Evolutionary conservation across 225 moss, liverwort and hornwort species (phyloP), one percentile per base, ranked within the genome.

Genomic region (Rhytidiadelphus loreus): DNA sequence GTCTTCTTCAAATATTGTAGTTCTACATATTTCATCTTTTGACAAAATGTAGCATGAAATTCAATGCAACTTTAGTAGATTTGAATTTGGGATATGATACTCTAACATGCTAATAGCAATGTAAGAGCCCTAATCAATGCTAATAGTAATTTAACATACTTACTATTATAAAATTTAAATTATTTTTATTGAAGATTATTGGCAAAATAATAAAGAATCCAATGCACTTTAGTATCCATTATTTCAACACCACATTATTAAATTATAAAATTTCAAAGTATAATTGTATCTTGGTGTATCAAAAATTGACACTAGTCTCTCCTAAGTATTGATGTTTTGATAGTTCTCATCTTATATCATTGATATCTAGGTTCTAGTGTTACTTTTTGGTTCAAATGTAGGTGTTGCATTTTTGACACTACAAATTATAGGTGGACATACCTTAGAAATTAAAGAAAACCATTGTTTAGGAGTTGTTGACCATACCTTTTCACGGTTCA

Each of bases 391-490:
- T 68, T 22, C 22, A 68, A 66, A n/a, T n/a, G 12, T 37, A 37
- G 37, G 12, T n/a, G 22, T n/a, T n/a, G 2, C 22, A 22, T 68
- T 68, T 23, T 68, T 1, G 10, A 22, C 22, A n/a, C 0, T 37
- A 1, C 6, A 6, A 5, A 23, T n/a, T n/a, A 22, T 37, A 3
- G 20, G 21, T n/a, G 12, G 1, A 12, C 9, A 9, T 18, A 64
- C 0, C 8, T 62, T 16, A 32, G 2, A 33, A 33, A n/a, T n/a
- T n/a, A n/a, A n/a, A 17, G 5, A 63, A 32, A 33, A 8, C 8
- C 32, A 57, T 57, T 57, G 8, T 57, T 22, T 22, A 57, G 52
- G 52, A 52, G 14, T 52, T 13, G 14, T 52, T 52, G 52, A 52
- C 21, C 21, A 56, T 56, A 56, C 3, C 22, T 57, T 33, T 63